Conservation (phyloP, 108 stramenopile species). For the Stephanodiscus triporus region DNA sequence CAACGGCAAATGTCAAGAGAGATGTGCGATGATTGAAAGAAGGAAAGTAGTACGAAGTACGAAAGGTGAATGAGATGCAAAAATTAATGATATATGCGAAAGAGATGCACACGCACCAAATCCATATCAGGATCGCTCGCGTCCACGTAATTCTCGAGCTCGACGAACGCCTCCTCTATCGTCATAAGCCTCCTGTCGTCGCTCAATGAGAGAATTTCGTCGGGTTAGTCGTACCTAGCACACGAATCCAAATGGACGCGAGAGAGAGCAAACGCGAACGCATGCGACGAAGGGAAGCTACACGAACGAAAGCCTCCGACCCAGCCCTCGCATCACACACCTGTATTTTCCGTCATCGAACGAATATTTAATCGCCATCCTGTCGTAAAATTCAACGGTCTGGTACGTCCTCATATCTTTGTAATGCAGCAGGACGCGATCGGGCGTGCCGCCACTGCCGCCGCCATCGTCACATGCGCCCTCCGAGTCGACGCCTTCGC, state of each 20-base stretch:
- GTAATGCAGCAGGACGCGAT: constrained; percentile 64
- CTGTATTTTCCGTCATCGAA: constrained; percentile 29
- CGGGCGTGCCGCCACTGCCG: constrained; percentile 27
- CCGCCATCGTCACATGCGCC: too few species aligned
- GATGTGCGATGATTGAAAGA: background rate
- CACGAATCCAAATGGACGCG: background rate
- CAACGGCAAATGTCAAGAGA: too few species aligned
- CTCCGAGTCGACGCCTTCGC: too few species aligned
- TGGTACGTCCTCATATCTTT: constrained; percentile 63
- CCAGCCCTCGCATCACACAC: too few species aligned
- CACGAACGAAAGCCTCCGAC: too few species aligned
- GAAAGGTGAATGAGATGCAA: too few species aligned
- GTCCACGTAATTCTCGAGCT: constrained; percentile 78
- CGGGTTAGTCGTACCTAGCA: background rate
- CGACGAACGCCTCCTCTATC: constrained; percentile 74
- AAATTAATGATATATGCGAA: background rate
- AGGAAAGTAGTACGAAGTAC: too few species aligned
- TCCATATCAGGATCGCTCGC: constrained; percentile 80
- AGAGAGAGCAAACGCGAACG: background rate
- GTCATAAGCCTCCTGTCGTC: constrained; percentile 65
- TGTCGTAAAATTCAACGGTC: constrained; percentile 62
- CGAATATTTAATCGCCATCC: constrained; percentile 71
- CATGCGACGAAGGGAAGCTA: background rate
- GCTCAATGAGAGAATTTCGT: constrained; percentile 38
- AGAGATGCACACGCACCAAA: constrained; percentile 17